Evolutionary conservation across 2,329 filamentous ascomycete species (phyloP), one percentile per base, ranked within the genome.

Genomic region (Bertia moriformis): DNA sequence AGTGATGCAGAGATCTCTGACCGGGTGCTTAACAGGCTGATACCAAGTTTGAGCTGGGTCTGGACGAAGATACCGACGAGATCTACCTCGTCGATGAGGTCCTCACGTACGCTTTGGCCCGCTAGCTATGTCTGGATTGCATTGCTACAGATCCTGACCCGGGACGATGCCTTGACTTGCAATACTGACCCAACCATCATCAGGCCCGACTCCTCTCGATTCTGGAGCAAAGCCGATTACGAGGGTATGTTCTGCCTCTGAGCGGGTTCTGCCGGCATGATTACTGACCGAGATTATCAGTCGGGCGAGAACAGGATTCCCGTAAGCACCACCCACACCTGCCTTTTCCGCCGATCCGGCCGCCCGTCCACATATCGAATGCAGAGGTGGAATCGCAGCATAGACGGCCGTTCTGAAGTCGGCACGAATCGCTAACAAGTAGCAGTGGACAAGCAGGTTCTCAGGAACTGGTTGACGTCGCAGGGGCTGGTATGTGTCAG

Each of bases 71-170:
- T 41, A 76, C 72, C 2, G 68, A 74, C 43, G 72, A 83, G 49
- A 69, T 91, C 4, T 73, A 87, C 24, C 65, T 89, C 39, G 75
- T 87, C 3, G 86, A 93, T 52, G 86, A 93, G 62, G 84, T 93
- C 17, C 63, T 93, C 43, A 85, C 80, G 4, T 76, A 75, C 12
- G 22, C n/a, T 27, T 27, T n/a, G 7, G 7, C 22, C n/a, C n/a
- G n/a, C n/a, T n/a, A n/a, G n/a, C n/a, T n/a, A n/a, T n/a, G n/a
- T n/a, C n/a, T n/a, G n/a, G n/a, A n/a, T n/a, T n/a, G n/a, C n/a
- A n/a, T n/a, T n/a, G n/a, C n/a, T n/a, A n/a, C n/a, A n/a, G n/a
- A n/a, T n/a, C n/a, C n/a, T n/a, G n/a, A n/a, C 22, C 7, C 7
- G 22, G 22, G 7, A n/a, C 7, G 7, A 27, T 27, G n/a, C 22